These are phyloP conservation scores for Crithidia brevicula DNA, from an alignment of 208 protist genomes.

Conservation along the genomic window DNA sequence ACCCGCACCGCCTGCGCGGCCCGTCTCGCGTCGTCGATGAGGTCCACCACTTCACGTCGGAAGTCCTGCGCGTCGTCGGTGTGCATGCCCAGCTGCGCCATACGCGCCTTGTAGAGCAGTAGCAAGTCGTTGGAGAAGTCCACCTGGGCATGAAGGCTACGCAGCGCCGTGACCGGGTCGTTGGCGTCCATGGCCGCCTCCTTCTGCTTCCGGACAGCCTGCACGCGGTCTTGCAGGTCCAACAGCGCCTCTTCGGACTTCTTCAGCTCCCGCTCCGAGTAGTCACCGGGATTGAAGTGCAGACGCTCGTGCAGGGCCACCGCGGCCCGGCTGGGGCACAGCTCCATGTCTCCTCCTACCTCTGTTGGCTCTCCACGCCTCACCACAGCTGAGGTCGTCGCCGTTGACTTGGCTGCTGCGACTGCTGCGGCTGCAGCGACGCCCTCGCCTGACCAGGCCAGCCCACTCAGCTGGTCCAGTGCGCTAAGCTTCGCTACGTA, in stretches of 20 bases:
- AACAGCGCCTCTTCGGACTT: conserved; percentile 64
- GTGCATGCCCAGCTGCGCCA: conserved; percentile 67
- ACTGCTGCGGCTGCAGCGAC: background rate
- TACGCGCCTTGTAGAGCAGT: conserved; percentile 82
- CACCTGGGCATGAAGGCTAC: conserved; percentile 73
- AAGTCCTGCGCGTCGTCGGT: conserved; percentile 63
- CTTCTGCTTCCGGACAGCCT: conserved; percentile 55
- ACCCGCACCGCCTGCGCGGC: conserved; percentile 39
- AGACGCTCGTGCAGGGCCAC: conserved; percentile 75
- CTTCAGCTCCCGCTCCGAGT: conserved; percentile 62
- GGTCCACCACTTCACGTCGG: conserved; percentile 39
- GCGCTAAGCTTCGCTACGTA: conserved; percentile 52
- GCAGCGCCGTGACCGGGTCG: conserved; percentile 61
- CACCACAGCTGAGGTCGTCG: background rate
- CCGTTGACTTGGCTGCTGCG: background rate
- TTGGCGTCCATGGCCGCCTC: conserved; percentile 65
- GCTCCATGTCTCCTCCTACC: conserved; percentile 18
- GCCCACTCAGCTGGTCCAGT: conserved; percentile 39
- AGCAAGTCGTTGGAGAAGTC: conserved; percentile 85
- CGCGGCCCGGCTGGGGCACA: conserved; percentile 58
- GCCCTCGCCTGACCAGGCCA: conserved; percentile 26
- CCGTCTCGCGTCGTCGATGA: conserved; percentile 62
- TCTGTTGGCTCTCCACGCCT: background rate
- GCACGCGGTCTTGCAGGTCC: conserved; percentile 63
- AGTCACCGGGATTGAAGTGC: conserved; percentile 73